Percentiles rank a stretch among this genome's conserved stretches.
These are phyloP conservation scores for Turnera subulata DNA, from an alignment of 345 rosid genomes.

Conservation along the genomic window DNA sequence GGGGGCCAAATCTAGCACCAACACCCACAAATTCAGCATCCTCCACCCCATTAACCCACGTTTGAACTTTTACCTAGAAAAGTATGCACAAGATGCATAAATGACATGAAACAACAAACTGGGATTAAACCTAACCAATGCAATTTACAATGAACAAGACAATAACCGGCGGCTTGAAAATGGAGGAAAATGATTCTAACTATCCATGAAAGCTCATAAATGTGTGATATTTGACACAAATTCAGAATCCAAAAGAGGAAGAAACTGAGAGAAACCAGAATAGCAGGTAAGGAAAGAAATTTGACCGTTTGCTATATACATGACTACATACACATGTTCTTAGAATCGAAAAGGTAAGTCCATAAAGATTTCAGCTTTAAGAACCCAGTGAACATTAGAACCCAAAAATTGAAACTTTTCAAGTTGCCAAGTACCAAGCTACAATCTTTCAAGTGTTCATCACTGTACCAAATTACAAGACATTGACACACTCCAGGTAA, in stretches of 20 bases:
- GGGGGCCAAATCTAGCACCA: constrained; percentile 87
- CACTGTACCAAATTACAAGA: too few species aligned
- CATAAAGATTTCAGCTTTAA: too few species aligned
- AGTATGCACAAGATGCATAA: constrained; percentile 2
- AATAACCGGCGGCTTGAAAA: constrained; percentile 2
- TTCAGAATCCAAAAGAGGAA: constrained; percentile 2
- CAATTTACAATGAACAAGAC: neutral
- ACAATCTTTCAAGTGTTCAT: too few species aligned
- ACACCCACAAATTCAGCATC: constrained; percentile 89
- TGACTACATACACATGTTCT: too few species aligned
- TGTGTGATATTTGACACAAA: neutral
- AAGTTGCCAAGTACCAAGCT: too few species aligned
- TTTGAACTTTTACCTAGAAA: constrained; percentile 91
- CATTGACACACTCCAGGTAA: too few species aligned
- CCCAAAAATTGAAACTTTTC: too few species aligned
- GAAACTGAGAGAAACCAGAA: neutral
- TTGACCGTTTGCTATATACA: neutral
- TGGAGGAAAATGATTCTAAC: neutral
- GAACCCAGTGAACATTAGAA: too few species aligned
- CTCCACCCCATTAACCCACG: constrained; percentile 80
- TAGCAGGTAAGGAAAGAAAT: neutral
- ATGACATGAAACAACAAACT: neutral
- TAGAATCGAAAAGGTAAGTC: too few species aligned
- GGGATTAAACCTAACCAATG: constrained; percentile 3
- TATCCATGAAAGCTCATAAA: neutral